A percentile compares a stretch with the other conserved stretches of the same genome.
phyloP scores from a whole-genome alignment of 306 rosid species.

The Leucaena leucocephala region DNA sequence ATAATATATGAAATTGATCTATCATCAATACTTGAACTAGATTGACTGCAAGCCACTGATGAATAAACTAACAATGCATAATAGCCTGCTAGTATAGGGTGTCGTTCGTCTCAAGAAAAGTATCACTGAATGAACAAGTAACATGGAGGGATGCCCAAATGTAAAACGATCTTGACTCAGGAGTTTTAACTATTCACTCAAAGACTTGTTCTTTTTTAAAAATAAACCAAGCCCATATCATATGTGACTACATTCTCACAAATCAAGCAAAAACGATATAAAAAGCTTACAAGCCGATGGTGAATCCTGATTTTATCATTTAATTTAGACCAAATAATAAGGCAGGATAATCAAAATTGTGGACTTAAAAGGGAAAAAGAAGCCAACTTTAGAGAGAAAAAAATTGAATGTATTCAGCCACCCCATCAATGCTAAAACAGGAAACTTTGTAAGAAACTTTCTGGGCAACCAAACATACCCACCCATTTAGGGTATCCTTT shows the following conservation, averaged over 20 bases:
- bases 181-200: background rate
- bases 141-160: background rate
- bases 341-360: background rate
- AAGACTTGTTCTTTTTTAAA: background rate
- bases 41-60: background rate
- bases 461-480: conserved; percentile 4
- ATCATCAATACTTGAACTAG: background rate
- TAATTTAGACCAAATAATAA: background rate
- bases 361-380: background rate
- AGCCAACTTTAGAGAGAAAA: background rate
- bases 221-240: background rate
- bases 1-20: background rate
- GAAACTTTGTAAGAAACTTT: conserved; percentile 9
- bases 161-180: background rate
- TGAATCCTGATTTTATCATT: background rate
- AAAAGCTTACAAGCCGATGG: background rate
- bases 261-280: background rate
- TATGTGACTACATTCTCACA: background rate
- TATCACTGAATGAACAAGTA: conserved; percentile 6
- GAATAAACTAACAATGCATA: background rate
- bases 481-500: background rate
- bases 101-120: background rate
- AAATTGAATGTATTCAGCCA: background rate
- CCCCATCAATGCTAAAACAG: background rate
- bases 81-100: background rate